phyloP scores from a whole-genome alignment of 768 basidiomycete species.

The Tulasnella sp. region DNA sequence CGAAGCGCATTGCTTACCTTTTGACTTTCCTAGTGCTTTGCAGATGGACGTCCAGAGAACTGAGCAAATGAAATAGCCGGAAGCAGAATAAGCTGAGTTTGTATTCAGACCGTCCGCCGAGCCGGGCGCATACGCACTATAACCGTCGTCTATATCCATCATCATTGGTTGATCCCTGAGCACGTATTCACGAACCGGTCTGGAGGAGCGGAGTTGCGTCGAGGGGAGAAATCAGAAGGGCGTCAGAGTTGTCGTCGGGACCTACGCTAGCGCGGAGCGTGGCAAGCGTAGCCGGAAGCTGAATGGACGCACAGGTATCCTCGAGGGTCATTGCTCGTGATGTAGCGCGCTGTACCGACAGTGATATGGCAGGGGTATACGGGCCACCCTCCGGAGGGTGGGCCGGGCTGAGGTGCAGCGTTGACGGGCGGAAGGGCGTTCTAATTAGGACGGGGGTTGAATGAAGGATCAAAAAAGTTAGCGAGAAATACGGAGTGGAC shows the following conservation, averaged over 20 bases:
- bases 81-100: slow-evolving; percentile 14
- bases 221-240: slow-evolving; percentile 26
- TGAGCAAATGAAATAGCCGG: slow-evolving; percentile 12
- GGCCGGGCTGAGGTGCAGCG: not conserved
- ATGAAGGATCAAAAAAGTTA: slow-evolving; percentile 13
- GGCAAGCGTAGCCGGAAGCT: not conserved
- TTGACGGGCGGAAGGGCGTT: slow-evolving; percentile 16
- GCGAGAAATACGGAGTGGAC: slow-evolving; percentile 8
- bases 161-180: slow-evolving; percentile 90
- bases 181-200: slow-evolving; percentile 85
- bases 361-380: slow-evolving; percentile 1
- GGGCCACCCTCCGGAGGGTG: slow-evolving; percentile 17
- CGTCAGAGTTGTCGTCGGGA: not conserved
- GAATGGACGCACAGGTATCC: slow-evolving; percentile 71
- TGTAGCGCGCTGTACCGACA: slow-evolving; percentile 50
- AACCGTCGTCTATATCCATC: slow-evolving; percentile 93
- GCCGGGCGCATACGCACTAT: slow-evolving; percentile 36
- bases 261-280: not conserved
- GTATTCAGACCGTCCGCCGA: slow-evolving; percentile 3
- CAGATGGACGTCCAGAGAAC: slow-evolving; percentile 90
- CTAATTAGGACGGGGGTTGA: slow-evolving; percentile 7
- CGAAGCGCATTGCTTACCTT: slow-evolving; percentile 50
- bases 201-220: slow-evolving; percentile 33
- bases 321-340: slow-evolving; percentile 82
- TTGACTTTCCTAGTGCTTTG: slow-evolving; percentile 44